These are phyloP conservation scores for Keithomyces neogunnii DNA, from an alignment of 2,329 filamentous ascomycete species.

Conservation along the genomic window DNA sequence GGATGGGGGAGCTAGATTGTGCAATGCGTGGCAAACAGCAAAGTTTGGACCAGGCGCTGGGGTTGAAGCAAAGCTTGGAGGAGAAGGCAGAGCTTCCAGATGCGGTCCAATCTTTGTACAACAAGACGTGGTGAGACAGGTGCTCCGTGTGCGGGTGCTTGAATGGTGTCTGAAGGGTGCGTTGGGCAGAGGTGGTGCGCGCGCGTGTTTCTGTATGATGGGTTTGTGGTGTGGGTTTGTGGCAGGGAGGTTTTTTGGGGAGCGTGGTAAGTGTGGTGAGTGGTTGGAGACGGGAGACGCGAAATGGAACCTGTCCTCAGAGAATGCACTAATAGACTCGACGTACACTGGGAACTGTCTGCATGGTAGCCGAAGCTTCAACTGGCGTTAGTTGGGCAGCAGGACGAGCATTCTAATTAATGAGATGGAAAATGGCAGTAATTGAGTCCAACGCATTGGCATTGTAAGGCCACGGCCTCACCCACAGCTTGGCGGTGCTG, in stretches of 20 bases:
- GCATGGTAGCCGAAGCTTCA: slow-evolving; percentile 37
- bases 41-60: not conserved
- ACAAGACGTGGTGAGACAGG: slow-evolving; percentile 3
- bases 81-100: not conserved
- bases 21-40: not conserved
- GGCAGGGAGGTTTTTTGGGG: not conserved
- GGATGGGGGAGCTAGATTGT: not conserved
- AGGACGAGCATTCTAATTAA: slow-evolving; percentile 26
- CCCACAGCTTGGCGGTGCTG: not conserved
- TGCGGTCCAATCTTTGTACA: slow-evolving; percentile 2
- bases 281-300: not conserved
- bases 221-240: slow-evolving; percentile 4
- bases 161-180: not conserved
- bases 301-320: not conserved
- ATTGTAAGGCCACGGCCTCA: slow-evolving; percentile 7
- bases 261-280: not conserved
- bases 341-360: slow-evolving; percentile 45
- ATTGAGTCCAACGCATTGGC: slow-evolving; percentile 6
- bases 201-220: not conserved
- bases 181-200: not conserved
- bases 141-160: slow-evolving; percentile 1
- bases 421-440: slow-evolving; percentile 11
- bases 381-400: slow-evolving; percentile 28
- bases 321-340: not conserved
- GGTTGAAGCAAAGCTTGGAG: not conserved